Base-by-base conservation (phyloP, 495 filamentous ascomycete species). In the Talaromyces stipitatus region DNA sequence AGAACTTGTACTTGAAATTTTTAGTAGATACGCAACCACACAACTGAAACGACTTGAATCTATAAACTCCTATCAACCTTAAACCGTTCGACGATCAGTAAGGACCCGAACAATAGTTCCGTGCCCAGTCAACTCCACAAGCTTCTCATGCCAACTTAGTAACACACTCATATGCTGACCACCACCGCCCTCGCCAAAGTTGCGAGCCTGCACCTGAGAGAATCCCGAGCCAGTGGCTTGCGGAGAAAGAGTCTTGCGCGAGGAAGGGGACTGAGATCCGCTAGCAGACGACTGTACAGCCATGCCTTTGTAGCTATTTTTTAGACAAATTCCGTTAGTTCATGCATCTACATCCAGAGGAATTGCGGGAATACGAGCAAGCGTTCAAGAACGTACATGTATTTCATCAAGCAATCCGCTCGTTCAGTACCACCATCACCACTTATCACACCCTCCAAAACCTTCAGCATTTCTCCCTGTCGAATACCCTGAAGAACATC, bases 121-220 rank as follows among this genome's bases (percentile, higher is more conserved):
- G 62, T 87, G 78, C 33, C 92, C 92, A 18, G 89, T 85, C 62
- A 97, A 82, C 63, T 96, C 91, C 2, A 96, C 90, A 46, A 95
- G 75, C 79, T 95, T 96, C 80, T 97, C 91, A 65, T 96, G 91
- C 91, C 91, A 97, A 66, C 87, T 95, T 61, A 97, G 73, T 64
- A 97, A 66, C 45, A 97, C 91, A 61, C 91, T 95, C 91, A 95
- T 95, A 46, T 86, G 87, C 62, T 89, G 83, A 48, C 90, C 89
- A 61, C 88, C 86, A 56, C 87, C 87, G 58, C 92, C 89, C 61
- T 82, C 85, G 18, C 80, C 82, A 18, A 85, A 78, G 38, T 85
- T 82, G 36, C 90, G 77, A 12, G 74, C 74, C 55, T 86, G 84
- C 60, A 92, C 81, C 71, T 96, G 91, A 61, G 87, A 89, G 73